phyloP scores from a whole-genome alignment of 1,284 basidiomycete species.

The Ustilago tritici region DNA sequence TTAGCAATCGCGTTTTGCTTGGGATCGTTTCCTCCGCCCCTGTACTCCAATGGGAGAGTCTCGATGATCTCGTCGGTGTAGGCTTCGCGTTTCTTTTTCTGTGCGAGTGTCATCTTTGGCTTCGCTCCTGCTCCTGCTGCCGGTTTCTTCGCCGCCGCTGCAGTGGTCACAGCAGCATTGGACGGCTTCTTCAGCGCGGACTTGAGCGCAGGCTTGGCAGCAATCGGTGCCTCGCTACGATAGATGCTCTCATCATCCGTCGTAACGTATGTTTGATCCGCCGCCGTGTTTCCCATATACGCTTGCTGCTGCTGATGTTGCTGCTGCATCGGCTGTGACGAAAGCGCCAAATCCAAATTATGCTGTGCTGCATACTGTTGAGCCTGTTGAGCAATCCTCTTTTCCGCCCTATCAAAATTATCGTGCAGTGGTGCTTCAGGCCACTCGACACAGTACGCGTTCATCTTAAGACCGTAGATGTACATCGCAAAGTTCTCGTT shows the following conservation, averaged over 20 bases:
- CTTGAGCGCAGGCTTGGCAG: slow-evolving; percentile 39
- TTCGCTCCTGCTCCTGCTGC: slow-evolving; percentile 70
- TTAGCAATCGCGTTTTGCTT: slow-evolving; percentile 61
- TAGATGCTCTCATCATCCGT: slow-evolving; percentile 59
- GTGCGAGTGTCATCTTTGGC: slow-evolving; percentile 79
- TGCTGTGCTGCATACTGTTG: slow-evolving; percentile 50
- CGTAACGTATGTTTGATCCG: slow-evolving; percentile 66
- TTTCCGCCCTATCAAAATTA: slow-evolving; percentile 57
- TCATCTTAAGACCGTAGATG: slow-evolving; percentile 93
- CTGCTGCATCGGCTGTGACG: slow-evolving; percentile 9
- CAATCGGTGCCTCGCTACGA: slow-evolving; percentile 30
- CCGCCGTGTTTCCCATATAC: slow-evolving; percentile 27
- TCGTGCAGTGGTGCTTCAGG: slow-evolving; percentile 73
- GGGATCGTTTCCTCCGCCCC: slow-evolving; percentile 79
- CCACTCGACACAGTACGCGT: slow-evolving; percentile 91
- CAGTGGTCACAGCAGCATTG: slow-evolving; percentile 17
- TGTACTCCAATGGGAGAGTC: slow-evolving; percentile 86
- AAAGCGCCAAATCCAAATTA: slow-evolving; percentile 25
- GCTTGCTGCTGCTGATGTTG: slow-evolving; percentile 1
- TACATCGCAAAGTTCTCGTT: slow-evolving; percentile 94
- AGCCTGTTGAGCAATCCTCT: slow-evolving; percentile 51
- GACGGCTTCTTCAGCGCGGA: slow-evolving; percentile 48
- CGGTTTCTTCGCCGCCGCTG: slow-evolving; percentile 16
- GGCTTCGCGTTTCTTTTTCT: slow-evolving; percentile 76
- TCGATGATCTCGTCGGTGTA: slow-evolving; percentile 75